Conservation (phyloP, 2,329 filamentous ascomycete species). For the Aspergillus proliferans region DNA sequence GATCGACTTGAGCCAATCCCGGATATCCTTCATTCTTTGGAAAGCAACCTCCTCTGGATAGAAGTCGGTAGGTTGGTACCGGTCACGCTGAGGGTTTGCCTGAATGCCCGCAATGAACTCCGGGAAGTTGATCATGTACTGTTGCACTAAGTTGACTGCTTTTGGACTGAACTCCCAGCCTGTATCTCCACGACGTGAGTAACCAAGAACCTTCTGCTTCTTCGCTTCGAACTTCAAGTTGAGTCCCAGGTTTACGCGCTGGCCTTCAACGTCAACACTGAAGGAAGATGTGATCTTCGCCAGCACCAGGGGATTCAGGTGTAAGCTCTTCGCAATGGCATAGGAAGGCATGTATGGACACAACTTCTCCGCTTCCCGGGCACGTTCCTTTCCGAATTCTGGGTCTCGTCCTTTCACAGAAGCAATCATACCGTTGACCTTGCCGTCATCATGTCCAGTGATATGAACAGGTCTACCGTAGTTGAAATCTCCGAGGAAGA, state of each 20-base stretch:
- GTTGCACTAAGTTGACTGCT: constrained; percentile 70
- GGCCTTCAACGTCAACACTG: constrained; percentile 71
- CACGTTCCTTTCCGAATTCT: constrained; percentile 74
- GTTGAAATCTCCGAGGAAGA: constrained; percentile 89
- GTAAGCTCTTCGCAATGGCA: constrained; percentile 74
- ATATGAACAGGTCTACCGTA: constrained; percentile 89
- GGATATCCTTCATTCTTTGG: constrained; percentile 84
- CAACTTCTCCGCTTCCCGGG: constrained; percentile 60
- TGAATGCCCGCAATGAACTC: constrained; percentile 91
- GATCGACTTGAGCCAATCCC: constrained; percentile 82
- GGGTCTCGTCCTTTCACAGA: constrained; percentile 65
- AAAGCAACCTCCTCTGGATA: constrained; percentile 70
- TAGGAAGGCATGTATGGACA: constrained; percentile 82
- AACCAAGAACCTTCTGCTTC: constrained; percentile 92
- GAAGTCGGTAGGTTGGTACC: constrained; percentile 77
- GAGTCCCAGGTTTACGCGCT: constrained; percentile 82
- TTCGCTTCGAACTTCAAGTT: constrained; percentile 96
- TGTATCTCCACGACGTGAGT: constrained; percentile 75
- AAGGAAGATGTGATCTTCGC: constrained; percentile 97
- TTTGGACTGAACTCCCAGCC: constrained; percentile 95
- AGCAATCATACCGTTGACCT: constrained; percentile 73
- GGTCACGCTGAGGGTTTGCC: constrained; percentile 75
- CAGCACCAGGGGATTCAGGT: constrained; percentile 76
- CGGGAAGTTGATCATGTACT: constrained; percentile 91
- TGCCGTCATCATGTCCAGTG: constrained; percentile 64